Evolutionary conservation across 2,329 filamentous ascomycete genomes (phyloP).

Genomic region (Lasiodiplodia theobromae): DNA sequence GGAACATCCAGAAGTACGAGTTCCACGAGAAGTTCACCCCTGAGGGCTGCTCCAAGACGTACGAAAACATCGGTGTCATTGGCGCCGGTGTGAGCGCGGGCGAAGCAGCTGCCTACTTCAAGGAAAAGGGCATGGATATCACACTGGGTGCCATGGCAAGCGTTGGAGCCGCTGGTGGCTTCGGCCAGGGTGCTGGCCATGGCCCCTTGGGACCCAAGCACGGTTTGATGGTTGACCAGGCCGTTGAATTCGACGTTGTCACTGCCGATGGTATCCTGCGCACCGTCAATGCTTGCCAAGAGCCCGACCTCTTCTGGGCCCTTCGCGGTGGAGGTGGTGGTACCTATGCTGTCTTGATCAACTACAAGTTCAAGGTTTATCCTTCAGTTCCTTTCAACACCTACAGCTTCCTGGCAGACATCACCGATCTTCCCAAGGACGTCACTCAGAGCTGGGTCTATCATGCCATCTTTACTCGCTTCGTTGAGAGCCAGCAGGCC

Average conservation of each 20-base stretch:
- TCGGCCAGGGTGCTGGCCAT: slow-evolving; percentile 53
- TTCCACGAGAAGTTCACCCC: slow-evolving; percentile 35
- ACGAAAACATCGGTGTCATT: slow-evolving; percentile 13
- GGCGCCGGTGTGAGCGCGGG: slow-evolving; percentile 14
- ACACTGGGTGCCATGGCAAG: slow-evolving; percentile 33
- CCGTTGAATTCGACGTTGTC: slow-evolving; percentile 47
- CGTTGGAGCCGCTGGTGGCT: slow-evolving; percentile 52
- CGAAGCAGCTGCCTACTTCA: slow-evolving; percentile 37
- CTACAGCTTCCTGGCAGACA: slow-evolving; percentile 45
- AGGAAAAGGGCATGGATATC: slow-evolving; percentile 16
- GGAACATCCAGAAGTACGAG: slow-evolving; percentile 30
- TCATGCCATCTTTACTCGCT: slow-evolving; percentile 40
- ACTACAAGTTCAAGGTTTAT: slow-evolving; percentile 47
- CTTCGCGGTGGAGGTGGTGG: slow-evolving; percentile 39
- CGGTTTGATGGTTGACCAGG: slow-evolving; percentile 47
- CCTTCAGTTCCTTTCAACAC: slow-evolving; percentile 44
- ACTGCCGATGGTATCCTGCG: slow-evolving; percentile 47
- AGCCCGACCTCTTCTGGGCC: slow-evolving; percentile 47
- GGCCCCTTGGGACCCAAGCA: slow-evolving; percentile 48
- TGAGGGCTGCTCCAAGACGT: background rate
- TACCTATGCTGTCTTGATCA: slow-evolving; percentile 41
- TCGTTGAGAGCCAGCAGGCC: slow-evolving; percentile 41
- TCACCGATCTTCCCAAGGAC: slow-evolving; percentile 35
- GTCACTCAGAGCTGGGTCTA: slow-evolving; percentile 43
- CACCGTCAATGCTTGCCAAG: slow-evolving; percentile 42